Percentiles rank a stretch among this genome's conserved stretches.
These are phyloP conservation scores for Puccinia novopanici DNA, from an alignment of 1,284 basidiomycete genomes.

Conservation along the genomic window DNA sequence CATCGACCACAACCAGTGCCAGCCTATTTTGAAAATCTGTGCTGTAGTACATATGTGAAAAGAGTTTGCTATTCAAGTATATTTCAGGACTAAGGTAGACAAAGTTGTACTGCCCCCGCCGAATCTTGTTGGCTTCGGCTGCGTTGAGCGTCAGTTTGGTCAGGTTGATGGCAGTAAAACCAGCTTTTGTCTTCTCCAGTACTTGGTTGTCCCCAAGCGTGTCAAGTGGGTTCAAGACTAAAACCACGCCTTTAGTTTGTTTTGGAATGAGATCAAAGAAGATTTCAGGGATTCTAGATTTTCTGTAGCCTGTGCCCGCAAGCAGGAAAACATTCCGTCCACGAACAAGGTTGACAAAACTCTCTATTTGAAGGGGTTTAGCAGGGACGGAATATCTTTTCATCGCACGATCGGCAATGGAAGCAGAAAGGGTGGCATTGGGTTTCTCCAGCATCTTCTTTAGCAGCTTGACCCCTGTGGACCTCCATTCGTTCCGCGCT, in stretches of 20 bases:
- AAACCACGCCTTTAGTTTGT: background rate
- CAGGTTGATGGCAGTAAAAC: background rate
- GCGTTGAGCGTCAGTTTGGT: background rate
- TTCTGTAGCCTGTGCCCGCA: background rate
- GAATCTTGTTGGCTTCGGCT: background rate
- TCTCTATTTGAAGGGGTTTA: background rate
- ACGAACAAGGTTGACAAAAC: background rate
- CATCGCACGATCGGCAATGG: no score
- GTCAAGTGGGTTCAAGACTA: slow-evolving; percentile 1
- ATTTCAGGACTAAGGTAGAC: background rate
- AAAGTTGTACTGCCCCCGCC: background rate
- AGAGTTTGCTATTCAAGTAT: background rate
- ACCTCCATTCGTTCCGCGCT: no score
- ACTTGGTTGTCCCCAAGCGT: background rate
- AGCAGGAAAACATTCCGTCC: background rate
- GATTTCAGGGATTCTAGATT: background rate
- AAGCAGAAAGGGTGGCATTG: no score
- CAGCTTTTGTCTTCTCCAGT: background rate
- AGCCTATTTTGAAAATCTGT: no score
- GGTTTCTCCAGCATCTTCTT: no score
- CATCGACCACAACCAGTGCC: no score
- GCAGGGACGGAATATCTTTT: no score
- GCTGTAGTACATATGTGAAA: background rate
- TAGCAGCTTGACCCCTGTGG: no score
- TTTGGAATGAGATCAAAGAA: background rate